A percentile compares a stretch with the other conserved stretches of the same genome.
These are phyloP conservation scores for Mycena capillaripes DNA, from an alignment of 768 basidiomycete species.

Conservation along the genomic window DNA sequence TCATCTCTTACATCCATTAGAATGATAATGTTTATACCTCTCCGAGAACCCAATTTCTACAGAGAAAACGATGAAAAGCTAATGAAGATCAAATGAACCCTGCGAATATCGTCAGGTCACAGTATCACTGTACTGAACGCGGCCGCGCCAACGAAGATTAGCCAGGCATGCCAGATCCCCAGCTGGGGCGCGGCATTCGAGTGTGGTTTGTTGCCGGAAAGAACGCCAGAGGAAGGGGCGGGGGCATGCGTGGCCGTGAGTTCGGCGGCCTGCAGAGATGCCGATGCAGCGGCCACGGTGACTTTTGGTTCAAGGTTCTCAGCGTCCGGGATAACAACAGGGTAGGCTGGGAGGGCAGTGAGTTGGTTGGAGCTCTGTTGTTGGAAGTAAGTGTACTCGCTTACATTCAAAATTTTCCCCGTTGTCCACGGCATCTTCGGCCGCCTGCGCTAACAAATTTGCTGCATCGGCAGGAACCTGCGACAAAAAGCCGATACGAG, in stretches of 20 bases:
- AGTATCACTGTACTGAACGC: background rate
- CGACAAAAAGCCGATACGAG: conserved; percentile 77
- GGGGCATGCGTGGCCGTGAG: conserved; percentile 21
- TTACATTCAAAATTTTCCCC: conserved; percentile 56
- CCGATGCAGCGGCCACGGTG: conserved; percentile 32
- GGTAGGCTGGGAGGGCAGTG: conserved; percentile 40
- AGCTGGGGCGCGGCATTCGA: background rate
- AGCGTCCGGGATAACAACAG: conserved; percentile 52
- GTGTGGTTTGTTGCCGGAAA: background rate
- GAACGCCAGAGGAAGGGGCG: background rate
- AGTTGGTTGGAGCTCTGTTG: background rate
- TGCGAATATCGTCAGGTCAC: too few species aligned
- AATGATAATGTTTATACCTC: too few species aligned
- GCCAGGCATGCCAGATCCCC: conserved; percentile 25
- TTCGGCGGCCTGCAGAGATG: conserved; percentile 17
- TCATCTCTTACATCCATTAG: too few species aligned
- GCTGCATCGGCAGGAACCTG: conserved; percentile 69
- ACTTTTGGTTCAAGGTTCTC: conserved; percentile 41
- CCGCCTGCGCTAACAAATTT: conserved; percentile 51
- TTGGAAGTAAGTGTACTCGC: background rate
- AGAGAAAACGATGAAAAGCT: too few species aligned
- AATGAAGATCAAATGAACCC: too few species aligned
- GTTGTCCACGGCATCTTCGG: conserved; percentile 51
- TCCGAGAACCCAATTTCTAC: too few species aligned
- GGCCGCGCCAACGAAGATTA: conserved; percentile 22